A percentile compares a stretch with the other conserved stretches of the same genome.
phyloP scores from a whole-genome alignment of 192 early-diverging fungal genomes.

The Entomortierella parvispora region DNA sequence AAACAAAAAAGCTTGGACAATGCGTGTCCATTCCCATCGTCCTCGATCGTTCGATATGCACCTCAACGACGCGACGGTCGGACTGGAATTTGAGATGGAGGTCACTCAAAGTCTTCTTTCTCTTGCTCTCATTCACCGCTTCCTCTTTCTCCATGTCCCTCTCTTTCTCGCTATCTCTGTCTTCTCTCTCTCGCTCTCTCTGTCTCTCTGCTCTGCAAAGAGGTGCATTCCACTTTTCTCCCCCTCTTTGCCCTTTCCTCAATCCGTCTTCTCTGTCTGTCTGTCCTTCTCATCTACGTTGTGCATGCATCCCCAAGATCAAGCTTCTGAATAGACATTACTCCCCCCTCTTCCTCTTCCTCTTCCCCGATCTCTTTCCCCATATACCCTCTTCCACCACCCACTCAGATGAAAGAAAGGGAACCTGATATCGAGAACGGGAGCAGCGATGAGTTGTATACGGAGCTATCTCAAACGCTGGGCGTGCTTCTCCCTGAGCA shows the following conservation, averaged over 20 bases:
- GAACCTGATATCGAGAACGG: slow-evolving; percentile 37
- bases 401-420: slow-evolving; percentile 31
- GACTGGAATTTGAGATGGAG: slow-evolving; percentile 2
- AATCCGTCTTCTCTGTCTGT: neutral
- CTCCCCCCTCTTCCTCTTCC: no score
- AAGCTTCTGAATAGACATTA: neutral
- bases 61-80: neutral
- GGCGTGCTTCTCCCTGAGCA: slow-evolving; percentile 33
- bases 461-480: slow-evolving; percentile 35
- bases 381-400: no score
- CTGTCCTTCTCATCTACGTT: neutral
- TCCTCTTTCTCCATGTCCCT: neutral
- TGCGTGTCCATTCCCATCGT: neutral
- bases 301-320: neutral
- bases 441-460: slow-evolving; percentile 42
- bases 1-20: no score
- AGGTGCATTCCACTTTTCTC: neutral
- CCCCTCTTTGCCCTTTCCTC: neutral
- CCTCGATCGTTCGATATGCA: neutral
- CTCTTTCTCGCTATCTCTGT: neutral
- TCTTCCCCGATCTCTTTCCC: no score
- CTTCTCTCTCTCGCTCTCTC: neutral
- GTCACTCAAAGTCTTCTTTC: neutral
- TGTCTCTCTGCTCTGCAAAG: neutral
- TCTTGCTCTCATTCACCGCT: neutral